Evolutionary conservation across 192 early-diverging fungal species (phyloP).

Genomic region (Mortierella claussenii): DNA sequence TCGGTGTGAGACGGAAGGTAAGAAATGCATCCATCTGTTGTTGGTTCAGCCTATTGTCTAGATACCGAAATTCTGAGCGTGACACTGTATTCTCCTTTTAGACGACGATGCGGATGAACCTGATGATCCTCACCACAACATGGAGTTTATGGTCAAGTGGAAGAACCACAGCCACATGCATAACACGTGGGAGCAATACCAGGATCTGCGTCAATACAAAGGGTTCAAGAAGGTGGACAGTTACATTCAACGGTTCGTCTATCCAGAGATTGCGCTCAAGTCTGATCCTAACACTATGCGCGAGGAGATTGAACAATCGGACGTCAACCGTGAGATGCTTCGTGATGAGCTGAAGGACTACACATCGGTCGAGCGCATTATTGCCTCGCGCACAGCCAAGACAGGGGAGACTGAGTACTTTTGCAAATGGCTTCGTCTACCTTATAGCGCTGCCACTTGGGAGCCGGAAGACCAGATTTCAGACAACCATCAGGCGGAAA

Average conservation of each 20-base stretch:
- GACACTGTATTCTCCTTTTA: no score
- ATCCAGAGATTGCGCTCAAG: slow-evolving; percentile 63
- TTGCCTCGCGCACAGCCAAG: slow-evolving; percentile 69
- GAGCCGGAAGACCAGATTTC: slow-evolving; percentile 79
- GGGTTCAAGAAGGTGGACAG: slow-evolving; percentile 92
- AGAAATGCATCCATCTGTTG: no score
- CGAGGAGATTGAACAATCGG: slow-evolving; percentile 91
- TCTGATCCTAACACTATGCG: slow-evolving; percentile 64
- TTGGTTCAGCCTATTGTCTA: no score
- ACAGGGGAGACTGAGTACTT: slow-evolving; percentile 83
- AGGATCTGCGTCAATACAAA: slow-evolving; percentile 75
- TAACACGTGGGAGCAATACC: slow-evolving; percentile 88
- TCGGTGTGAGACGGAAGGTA: slow-evolving; percentile 41
- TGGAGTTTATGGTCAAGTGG: slow-evolving; percentile 96
- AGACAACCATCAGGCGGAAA: slow-evolving; percentile 78
- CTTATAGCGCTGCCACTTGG: slow-evolving; percentile 93
- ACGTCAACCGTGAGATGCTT: slow-evolving; percentile 85
- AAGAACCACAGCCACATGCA: slow-evolving; percentile 89
- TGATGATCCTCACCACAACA: slow-evolving; percentile 62
- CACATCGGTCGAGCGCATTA: slow-evolving; percentile 89
- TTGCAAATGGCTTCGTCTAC: slow-evolving; percentile 90
- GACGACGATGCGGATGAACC: slow-evolving; percentile 44
- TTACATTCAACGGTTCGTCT: slow-evolving; percentile 76
- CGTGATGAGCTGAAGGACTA: slow-evolving; percentile 86
- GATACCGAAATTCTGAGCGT: no score